Conservation (phyloP, 1,139 yeast species). For the Candida sanyaensis region DNA sequence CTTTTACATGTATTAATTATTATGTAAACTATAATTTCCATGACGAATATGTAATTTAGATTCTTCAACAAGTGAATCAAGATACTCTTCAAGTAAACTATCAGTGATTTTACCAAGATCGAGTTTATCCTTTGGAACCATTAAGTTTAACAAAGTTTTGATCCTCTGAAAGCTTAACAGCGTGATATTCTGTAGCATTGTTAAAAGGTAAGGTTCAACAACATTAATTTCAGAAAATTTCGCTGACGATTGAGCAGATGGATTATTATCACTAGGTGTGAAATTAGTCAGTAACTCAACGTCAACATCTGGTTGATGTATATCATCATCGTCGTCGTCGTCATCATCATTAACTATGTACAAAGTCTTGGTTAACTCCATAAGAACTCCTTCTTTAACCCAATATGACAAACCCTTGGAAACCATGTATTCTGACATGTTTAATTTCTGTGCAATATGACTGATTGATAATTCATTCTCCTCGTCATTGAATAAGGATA, state of each 20-base stretch:
- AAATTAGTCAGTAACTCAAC: background rate
- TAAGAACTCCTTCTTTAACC: constrained; percentile 53
- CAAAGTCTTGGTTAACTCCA: constrained; percentile 31
- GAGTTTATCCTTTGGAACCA: constrained; percentile 13
- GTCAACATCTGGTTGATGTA: background rate
- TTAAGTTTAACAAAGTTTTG: constrained; percentile 13
- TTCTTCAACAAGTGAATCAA: constrained; percentile 21
- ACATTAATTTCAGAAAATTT: constrained; percentile 8
- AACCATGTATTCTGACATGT: constrained; percentile 41
- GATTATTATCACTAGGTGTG: constrained; percentile 1
- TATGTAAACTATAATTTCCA: constrained; percentile 18
- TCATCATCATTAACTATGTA: constrained; percentile 22
- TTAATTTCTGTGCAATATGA: constrained; percentile 26
- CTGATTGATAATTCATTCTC: constrained; percentile 25
- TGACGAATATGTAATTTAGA: constrained; percentile 16
- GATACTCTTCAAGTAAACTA: constrained; percentile 12
- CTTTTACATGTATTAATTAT: background rate
- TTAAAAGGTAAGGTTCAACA: constrained; percentile 9
- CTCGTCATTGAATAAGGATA: constrained; percentile 51
- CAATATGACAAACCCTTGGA: constrained; percentile 52
- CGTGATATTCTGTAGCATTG: constrained; percentile 12
- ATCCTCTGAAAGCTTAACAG: constrained; percentile 12
- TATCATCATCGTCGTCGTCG: constrained; percentile 4
- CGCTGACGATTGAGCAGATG: background rate
- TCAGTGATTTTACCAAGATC: constrained; percentile 8